These are phyloP conservation scores for Puccinia novopanici DNA, from an alignment of 1,284 basidiomycete genomes.

Conservation along the genomic window DNA sequence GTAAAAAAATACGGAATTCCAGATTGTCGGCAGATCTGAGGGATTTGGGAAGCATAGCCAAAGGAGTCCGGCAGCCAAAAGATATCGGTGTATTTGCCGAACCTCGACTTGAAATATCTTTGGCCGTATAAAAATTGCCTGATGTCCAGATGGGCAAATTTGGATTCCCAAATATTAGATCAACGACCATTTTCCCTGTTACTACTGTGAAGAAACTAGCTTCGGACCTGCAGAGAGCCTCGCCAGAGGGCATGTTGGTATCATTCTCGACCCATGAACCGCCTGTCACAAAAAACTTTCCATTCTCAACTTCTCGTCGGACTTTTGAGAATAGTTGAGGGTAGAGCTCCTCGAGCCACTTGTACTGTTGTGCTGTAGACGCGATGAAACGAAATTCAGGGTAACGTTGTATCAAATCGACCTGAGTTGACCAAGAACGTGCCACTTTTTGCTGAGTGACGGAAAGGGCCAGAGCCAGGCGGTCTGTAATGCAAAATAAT, in stretches of 20 bases:
- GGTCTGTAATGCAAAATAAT: conserved; percentile 47
- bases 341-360: conserved; percentile 80
- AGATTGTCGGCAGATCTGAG: conserved; percentile 75
- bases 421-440: conserved; percentile 81
- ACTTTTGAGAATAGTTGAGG: conserved; percentile 81
- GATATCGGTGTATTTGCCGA: conserved; percentile 72
- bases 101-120: conserved; percentile 79
- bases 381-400: conserved; percentile 93
- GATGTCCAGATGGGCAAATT: conserved; percentile 44
- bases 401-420: conserved; percentile 92
- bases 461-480: conserved; percentile 84
- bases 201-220: not conserved
- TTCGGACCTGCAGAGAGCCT: conserved; percentile 70
- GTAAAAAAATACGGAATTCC: conserved; percentile 97
- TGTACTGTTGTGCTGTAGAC: conserved; percentile 91
- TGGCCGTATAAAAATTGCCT: conserved; percentile 87
- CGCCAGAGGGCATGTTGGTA: conserved; percentile 87
- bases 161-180: not conserved
- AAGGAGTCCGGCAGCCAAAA: conserved; percentile 67
- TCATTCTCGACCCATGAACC: conserved; percentile 88
- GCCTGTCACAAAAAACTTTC: conserved; percentile 80
- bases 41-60: conserved; percentile 85
- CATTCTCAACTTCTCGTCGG: conserved; percentile 72
- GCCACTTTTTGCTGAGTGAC: conserved; percentile 96
- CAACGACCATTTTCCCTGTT: not conserved